phyloP scores from a whole-genome alignment of 2,329 filamentous ascomycete species.

The Talaromyces islandicus region DNA sequence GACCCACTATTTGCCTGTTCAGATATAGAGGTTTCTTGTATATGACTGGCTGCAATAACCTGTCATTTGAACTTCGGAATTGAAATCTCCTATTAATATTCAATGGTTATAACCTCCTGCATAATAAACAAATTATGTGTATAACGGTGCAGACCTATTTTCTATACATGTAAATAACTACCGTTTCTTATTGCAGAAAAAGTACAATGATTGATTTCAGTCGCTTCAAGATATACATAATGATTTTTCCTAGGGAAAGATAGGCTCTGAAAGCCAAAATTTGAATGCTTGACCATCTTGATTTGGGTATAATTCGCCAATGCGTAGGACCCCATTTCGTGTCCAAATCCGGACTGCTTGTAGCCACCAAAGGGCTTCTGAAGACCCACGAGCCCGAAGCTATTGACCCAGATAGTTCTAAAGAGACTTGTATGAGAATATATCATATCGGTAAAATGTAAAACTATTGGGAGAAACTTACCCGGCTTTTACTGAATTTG shows the following conservation, averaged over 20 bases:
- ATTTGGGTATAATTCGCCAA: neutral
- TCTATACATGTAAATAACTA: no score
- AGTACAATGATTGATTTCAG: no score
- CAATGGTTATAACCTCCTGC: neutral
- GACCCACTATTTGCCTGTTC: neutral
- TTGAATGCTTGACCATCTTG: neutral
- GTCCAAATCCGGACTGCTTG: neutral
- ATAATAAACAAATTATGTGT: no score
- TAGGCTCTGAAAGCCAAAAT: neutral
- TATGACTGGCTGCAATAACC: neutral
- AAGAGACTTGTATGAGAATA: neutral
- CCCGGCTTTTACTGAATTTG: slow-evolving; percentile 1
- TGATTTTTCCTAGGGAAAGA: neutral
- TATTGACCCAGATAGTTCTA: slow-evolving; percentile 6
- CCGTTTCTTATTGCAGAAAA: no score
- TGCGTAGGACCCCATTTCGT: neutral
- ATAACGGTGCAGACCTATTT: no score
- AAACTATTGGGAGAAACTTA: neutral
- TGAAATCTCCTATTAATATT: neutral
- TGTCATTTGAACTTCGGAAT: neutral
- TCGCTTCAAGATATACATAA: neutral
- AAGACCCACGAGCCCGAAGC: neutral
- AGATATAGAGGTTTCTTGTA: neutral
- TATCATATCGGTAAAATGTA: neutral
- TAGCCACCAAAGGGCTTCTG: slow-evolving; percentile 1